phyloP scores from a whole-genome alignment of 208 protist species.

The Herpetomonas samuelpessoai region DNA sequence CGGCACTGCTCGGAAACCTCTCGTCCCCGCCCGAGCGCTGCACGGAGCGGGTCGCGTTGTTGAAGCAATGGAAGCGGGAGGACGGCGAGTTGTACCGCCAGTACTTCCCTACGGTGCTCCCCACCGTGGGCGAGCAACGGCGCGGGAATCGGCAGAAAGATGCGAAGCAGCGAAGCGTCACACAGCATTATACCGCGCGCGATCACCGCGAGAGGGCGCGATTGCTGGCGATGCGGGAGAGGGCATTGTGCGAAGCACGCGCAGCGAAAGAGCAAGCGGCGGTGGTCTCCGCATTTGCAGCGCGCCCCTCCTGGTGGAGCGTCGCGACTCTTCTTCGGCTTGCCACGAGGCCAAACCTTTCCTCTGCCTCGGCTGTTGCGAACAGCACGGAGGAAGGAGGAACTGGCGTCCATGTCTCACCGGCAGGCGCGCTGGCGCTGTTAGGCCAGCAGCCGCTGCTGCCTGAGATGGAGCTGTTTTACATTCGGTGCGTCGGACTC shows the following conservation, averaged over 20 bases:
- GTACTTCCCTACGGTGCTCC: not conserved
- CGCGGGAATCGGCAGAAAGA: not conserved
- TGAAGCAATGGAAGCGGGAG: not conserved
- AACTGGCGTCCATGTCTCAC: slow-evolving; percentile 17
- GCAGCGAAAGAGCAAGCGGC: not conserved
- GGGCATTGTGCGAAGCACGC: not conserved
- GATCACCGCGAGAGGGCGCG: slow-evolving; percentile 19
- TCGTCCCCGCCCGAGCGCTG: not conserved
- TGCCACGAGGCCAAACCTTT: not conserved
- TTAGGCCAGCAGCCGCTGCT: slow-evolving; percentile 25
- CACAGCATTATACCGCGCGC: slow-evolving; percentile 12
- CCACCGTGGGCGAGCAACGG: not conserved
- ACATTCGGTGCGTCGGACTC: slow-evolving; percentile 46
- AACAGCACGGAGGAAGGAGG: slow-evolving; percentile 3
- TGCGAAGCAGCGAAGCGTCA: not conserved
- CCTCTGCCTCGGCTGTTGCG: not conserved
- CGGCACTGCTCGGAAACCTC: slow-evolving; percentile 14
- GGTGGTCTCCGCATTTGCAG: slow-evolving; percentile 2
- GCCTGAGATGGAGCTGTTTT: slow-evolving; percentile 36
- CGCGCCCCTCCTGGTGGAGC: not conserved
- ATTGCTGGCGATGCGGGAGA: not conserved
- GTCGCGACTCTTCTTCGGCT: slow-evolving; percentile 6
- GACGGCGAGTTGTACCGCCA: not conserved
- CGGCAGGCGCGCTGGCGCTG: slow-evolving; percentile 30
- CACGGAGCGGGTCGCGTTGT: not conserved